Conservation (phyloP, 73 alveolate species). For the Tetrahymena thermophila region DNA sequence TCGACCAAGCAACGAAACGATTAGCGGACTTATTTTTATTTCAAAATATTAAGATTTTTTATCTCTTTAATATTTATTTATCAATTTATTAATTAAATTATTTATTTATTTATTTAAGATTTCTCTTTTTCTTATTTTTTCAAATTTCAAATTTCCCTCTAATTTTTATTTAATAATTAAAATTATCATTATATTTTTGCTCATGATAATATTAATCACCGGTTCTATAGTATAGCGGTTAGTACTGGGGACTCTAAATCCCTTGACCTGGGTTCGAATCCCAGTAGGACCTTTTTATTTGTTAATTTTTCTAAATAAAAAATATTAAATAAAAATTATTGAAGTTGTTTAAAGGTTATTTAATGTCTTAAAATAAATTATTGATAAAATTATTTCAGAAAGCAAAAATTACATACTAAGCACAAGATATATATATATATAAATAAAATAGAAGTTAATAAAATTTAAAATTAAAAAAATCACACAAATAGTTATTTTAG, state of each 20-base stretch:
- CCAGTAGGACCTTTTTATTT: not conserved
- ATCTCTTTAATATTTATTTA: not conserved
- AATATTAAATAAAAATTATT: no score
- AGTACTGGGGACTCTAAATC: constrained; percentile 4
- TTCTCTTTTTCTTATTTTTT: not conserved
- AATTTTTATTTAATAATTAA: not conserved
- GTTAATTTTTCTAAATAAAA: not conserved
- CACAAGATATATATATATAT: no score
- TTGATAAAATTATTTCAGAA: no score
- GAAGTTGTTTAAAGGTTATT: no score
- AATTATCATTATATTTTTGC: not conserved
- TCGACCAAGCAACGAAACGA: not conserved
- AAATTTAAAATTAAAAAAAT: no score
- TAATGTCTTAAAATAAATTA: no score
- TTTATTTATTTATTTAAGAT: not conserved
- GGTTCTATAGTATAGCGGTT: constrained; percentile 3
- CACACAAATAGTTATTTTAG: no score
- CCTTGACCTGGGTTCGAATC: constrained; percentile 6
- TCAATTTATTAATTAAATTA: not conserved
- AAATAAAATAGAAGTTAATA: no score
- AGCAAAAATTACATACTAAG: no score
- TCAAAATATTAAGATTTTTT: not conserved
- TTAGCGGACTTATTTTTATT: not conserved
- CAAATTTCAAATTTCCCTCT: not conserved
- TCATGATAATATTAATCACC: not conserved